Conservation (phyloP, 768 basidiomycete genomes). For the Infundibulicybe gibba region DNA sequence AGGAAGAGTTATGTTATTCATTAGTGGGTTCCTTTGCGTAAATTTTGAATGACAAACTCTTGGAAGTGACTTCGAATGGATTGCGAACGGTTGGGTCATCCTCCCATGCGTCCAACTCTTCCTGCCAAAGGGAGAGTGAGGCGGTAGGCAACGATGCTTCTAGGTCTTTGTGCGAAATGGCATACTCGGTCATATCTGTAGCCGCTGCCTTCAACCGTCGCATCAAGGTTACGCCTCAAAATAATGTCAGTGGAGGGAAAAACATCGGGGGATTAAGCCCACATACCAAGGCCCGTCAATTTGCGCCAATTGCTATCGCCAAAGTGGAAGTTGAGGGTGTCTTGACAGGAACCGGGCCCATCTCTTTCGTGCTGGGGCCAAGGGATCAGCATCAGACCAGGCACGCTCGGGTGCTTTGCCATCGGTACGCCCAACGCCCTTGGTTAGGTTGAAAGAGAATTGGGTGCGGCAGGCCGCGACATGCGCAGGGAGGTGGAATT, state of each 20-base stretch:
- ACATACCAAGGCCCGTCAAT: too few relatives aligned
- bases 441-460: slow-evolving; percentile 18
- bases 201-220: too few relatives aligned
- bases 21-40: neutral
- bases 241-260: neutral
- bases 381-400: slow-evolving; percentile 23
- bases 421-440: slow-evolving; percentile 21
- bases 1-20: too few relatives aligned
- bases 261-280: neutral
- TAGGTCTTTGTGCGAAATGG: neutral
- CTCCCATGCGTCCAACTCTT: neutral
- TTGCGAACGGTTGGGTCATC: neutral
- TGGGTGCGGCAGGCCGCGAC: slow-evolving; percentile 9
- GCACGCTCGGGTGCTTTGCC: slow-evolving; percentile 28
- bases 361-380: slow-evolving; percentile 22
- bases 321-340: too few relatives aligned
- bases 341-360: too few relatives aligned
- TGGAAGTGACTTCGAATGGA: neutral
- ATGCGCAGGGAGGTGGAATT: slow-evolving; percentile 24
- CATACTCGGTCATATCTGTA: too few relatives aligned
- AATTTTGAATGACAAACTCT: neutral
- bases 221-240: neutral
- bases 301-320: too few relatives aligned
- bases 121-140: too few relatives aligned
- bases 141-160: neutral